Base-by-base conservation (phyloP, 1,284 basidiomycete species). In the Kalmanozyma brasiliensis region DNA sequence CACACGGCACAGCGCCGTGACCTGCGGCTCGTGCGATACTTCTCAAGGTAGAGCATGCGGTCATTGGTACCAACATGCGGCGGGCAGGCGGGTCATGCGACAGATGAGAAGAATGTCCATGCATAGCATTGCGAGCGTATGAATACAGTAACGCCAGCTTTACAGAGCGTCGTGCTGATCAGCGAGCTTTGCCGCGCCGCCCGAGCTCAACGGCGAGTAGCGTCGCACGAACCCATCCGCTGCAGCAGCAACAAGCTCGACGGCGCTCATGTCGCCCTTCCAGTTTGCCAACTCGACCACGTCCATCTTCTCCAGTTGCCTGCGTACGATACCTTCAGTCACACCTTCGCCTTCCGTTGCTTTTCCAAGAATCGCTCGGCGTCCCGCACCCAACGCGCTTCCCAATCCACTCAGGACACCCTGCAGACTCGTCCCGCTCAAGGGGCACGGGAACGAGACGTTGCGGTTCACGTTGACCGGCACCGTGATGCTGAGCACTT, bases 371-470 rank as follows among this genome's bases (percentile, higher is more conserved):
- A n/a, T n/a, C n/a, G 42, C 30, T 19, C 63, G 52, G 3, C 44
- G 40, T 23, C 41, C 23, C 5, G 30, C 30, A 13, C 30, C 38
- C 13, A 68, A 30, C 2, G 45, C 23, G 38, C 52, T 48, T 10
- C 53, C 41, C 17, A 65, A 10, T 1, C 49, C 52, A n/a, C 58
- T 35, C 13, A 71, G 22, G 8, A 65, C 41, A 2, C 48, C 37
- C 26, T 57, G 38, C 47, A 71, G 24, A 20, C 52, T 66, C 19
- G 53, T 48, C 4, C 32, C 47, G 38, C 51, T 49, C 43, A 68
- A 24, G 0, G 73, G 73, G 35, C 73, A 75, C 3, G 69, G 49
- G 66, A 75, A 75, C 35, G 57, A 66, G 17, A 75, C 46, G 36
- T 61, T 63, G 13, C 49, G 49, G 52, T 52, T 43, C 20, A 76